phyloP scores from a whole-genome alignment of 2,329 filamentous ascomycete genomes.

The Penicillium sp. region DNA sequence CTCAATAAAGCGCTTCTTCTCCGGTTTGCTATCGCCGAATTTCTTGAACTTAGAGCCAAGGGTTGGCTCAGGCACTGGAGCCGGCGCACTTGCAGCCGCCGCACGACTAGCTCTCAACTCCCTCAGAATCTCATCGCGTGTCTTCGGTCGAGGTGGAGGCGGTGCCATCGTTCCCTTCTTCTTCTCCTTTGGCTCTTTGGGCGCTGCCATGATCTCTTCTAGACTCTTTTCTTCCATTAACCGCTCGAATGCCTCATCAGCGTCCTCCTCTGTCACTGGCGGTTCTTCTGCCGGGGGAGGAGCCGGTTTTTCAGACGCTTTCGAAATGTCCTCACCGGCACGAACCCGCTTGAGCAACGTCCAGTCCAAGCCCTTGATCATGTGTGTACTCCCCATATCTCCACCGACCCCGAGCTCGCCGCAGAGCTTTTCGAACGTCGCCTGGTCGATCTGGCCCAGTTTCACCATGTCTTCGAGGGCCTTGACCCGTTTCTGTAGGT shows the following conservation, averaged over 20 bases:
- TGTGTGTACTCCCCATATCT: slow-evolving; percentile 76
- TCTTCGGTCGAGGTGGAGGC: slow-evolving; percentile 53
- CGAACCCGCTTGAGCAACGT: slow-evolving; percentile 60
- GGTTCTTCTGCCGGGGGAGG: slow-evolving; percentile 29
- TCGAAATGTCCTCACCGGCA: slow-evolving; percentile 59
- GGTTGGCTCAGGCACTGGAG: slow-evolving; percentile 51
- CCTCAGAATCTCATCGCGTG: slow-evolving; percentile 61
- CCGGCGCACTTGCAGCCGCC: slow-evolving; percentile 46
- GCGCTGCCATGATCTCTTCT: slow-evolving; percentile 35
- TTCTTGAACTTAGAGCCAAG: slow-evolving; percentile 61
- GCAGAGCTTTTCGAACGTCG: slow-evolving; percentile 74
- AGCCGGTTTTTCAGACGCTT: slow-evolving; percentile 32
- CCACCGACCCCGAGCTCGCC: slow-evolving; percentile 78
- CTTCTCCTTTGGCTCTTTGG: slow-evolving; percentile 46
- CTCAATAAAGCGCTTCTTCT: slow-evolving; percentile 59
- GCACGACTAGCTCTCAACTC: slow-evolving; percentile 60
- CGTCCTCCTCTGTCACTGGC: slow-evolving; percentile 48
- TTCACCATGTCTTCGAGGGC: slow-evolving; percentile 82
- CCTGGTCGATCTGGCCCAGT: slow-evolving; percentile 78
- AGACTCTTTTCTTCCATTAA: slow-evolving; percentile 45
- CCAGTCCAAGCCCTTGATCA: slow-evolving; percentile 91
- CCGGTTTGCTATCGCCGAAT: slow-evolving; percentile 51
- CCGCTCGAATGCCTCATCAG: slow-evolving; percentile 65
- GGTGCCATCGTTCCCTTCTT: slow-evolving; percentile 57
- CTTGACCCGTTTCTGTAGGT: slow-evolving; percentile 68